Percentiles rank a stretch among this genome's conserved stretches.
phyloP scores from a whole-genome alignment of 306 rosid species.

The Dalbergia cultrata region DNA sequence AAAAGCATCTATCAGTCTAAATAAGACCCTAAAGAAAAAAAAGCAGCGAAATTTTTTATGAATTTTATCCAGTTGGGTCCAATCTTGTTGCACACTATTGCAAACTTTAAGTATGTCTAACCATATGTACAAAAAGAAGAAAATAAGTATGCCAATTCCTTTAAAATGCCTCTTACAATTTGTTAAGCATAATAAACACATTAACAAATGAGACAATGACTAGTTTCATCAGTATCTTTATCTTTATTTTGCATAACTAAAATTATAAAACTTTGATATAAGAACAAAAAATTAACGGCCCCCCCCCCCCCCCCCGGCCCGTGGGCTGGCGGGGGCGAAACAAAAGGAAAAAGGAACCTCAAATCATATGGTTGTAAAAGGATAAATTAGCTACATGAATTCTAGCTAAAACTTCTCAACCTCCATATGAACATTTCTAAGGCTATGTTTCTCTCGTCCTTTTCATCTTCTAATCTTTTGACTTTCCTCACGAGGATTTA shows the following conservation, averaged over 20 bases:
- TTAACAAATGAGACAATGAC: conserved; percentile 2
- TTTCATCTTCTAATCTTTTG: too few relatives aligned
- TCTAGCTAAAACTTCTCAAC: background rate
- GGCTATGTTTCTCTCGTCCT: too few relatives aligned
- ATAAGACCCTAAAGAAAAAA: conserved; percentile 8
- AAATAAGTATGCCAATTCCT: conserved; percentile 5
- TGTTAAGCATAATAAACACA: background rate
- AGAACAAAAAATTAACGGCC: background rate
- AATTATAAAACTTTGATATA: background rate
- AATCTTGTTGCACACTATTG: background rate
- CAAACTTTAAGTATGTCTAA: conserved; percentile 20
- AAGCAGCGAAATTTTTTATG: background rate
- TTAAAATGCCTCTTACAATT: conserved; percentile 6
- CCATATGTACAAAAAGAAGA: background rate
- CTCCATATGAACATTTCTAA: too few relatives aligned
- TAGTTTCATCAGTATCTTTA: conserved; percentile 28
- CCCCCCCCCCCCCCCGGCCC: too few relatives aligned
- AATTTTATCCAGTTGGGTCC: conserved; percentile 21
- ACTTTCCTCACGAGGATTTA: too few relatives aligned
- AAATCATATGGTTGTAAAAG: background rate
- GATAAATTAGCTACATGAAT: background rate
- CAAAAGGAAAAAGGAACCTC: background rate
- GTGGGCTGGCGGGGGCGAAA: too few relatives aligned
- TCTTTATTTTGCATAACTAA: conserved; percentile 12
- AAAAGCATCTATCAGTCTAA: conserved; percentile 37